Conservation (phyloP, 2,329 filamentous ascomycete genomes). For the Calonectria pseudoturangicola region DNA sequence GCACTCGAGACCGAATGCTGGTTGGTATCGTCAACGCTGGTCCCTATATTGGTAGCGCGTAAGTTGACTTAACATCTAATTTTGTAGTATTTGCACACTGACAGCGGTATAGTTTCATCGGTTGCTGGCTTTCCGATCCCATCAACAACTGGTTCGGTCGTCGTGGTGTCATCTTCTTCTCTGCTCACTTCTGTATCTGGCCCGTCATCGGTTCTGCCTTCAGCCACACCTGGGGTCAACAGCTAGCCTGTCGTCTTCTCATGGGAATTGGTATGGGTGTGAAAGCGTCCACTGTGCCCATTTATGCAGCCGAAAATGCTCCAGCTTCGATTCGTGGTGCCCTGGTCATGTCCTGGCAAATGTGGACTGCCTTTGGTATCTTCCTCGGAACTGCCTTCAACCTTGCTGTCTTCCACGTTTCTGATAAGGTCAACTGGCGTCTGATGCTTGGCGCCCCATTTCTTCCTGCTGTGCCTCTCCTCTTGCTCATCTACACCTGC, state of each 20-base stretch:
- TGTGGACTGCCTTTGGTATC: slow-evolving; percentile 77
- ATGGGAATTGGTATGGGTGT: slow-evolving; percentile 82
- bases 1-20: slow-evolving; percentile 64
- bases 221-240: slow-evolving; percentile 79
- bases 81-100: slow-evolving; percentile 5
- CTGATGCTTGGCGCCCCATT: slow-evolving; percentile 77
- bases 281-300: slow-evolving; percentile 79
- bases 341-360: slow-evolving; percentile 87
- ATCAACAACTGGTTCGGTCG: slow-evolving; percentile 69
- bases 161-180: slow-evolving; percentile 79
- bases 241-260: slow-evolving; percentile 79
- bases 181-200: slow-evolving; percentile 82
- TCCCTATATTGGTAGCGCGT: slow-evolving; percentile 68
- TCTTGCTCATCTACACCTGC: slow-evolving; percentile 75
- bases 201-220: slow-evolving; percentile 79
- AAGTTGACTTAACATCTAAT: slow-evolving; percentile 40
- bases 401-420: slow-evolving; percentile 55
- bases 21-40: slow-evolving; percentile 80
- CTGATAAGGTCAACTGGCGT: slow-evolving; percentile 58
- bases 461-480: slow-evolving; percentile 72
- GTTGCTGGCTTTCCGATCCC: slow-evolving; percentile 80
- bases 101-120: slow-evolving; percentile 60
- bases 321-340: slow-evolving; percentile 82
- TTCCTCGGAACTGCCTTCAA: slow-evolving; percentile 65
- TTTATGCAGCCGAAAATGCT: slow-evolving; percentile 84